Evolutionary conservation across 2,329 filamentous ascomycete genomes (phyloP).

Genomic region (Neurospora sp.): DNA sequence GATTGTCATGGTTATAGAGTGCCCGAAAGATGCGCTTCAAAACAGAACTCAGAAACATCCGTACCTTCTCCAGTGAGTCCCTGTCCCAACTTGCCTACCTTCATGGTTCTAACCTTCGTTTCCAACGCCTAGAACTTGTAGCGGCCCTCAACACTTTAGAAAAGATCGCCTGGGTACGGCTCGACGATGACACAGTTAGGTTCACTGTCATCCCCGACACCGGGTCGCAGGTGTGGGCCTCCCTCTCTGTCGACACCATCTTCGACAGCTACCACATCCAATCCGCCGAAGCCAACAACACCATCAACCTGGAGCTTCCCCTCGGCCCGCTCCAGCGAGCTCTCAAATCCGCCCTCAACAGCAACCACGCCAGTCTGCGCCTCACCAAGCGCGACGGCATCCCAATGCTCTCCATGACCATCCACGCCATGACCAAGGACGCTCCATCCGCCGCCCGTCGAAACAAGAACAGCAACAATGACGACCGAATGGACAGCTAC

Average conservation of each 20-base stretch:
- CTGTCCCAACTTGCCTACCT: conserved; percentile 10
- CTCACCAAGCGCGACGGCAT: conserved; percentile 87
- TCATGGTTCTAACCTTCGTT: background rate
- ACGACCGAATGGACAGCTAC: conserved; percentile 25
- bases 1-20: background rate
- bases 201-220: conserved; percentile 95
- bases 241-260: conserved; percentile 65
- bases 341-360: conserved; percentile 78
- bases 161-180: conserved; percentile 81
- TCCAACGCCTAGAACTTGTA: conserved; percentile 43
- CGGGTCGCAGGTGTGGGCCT: conserved; percentile 92
- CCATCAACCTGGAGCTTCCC: conserved; percentile 93
- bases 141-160: conserved; percentile 58
- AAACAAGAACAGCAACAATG: conserved; percentile 23
- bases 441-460: conserved; percentile 25
- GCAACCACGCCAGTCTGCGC: conserved; percentile 72
- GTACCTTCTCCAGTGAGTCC: conserved; percentile 52
- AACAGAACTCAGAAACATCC: conserved; percentile 55
- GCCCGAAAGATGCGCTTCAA: conserved; percentile 52
- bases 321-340: conserved; percentile 81
- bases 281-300: conserved; percentile 71
- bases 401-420: conserved; percentile 81
- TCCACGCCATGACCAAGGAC: conserved; percentile 63
- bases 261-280: conserved; percentile 81
- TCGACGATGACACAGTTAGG: conserved; percentile 78